A percentile compares a stretch with the other conserved stretches of the same genome.
Evolutionary conservation across 768 basidiomycete species (phyloP).

Genomic region (Xanthoconium stramineum): DNA sequence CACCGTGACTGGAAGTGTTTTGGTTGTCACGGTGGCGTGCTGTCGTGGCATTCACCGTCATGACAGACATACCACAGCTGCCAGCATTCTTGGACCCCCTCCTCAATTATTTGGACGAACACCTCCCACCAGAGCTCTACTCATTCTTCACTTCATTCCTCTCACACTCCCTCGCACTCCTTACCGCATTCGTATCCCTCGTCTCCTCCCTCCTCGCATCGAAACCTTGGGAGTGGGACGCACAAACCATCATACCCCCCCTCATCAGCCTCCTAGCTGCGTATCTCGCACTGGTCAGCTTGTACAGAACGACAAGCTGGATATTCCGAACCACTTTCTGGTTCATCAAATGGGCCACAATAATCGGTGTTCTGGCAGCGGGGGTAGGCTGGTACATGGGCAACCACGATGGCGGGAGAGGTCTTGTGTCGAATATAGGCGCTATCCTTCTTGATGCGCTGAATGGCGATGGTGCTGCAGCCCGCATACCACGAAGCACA

Average conservation of each 20-base stretch:
- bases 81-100: constrained; percentile 53
- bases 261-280: constrained; percentile 68
- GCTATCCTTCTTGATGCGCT: constrained; percentile 41
- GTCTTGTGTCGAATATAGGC: constrained; percentile 39
- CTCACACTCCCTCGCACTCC: constrained; percentile 50
- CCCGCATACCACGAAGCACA: constrained; percentile 17
- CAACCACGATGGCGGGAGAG: constrained; percentile 31
- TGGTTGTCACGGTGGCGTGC: constrained; percentile 14
- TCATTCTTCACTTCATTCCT: constrained; percentile 47
- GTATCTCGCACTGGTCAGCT: constrained; percentile 71
- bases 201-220: constrained; percentile 45
- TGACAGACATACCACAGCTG: constrained; percentile 33
- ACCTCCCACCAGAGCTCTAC: constrained; percentile 56
- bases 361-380: constrained; percentile 54
- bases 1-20: constrained; percentile 16
- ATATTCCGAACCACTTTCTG: constrained; percentile 62
- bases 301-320: constrained; percentile 79
- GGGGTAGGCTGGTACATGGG: constrained; percentile 54
- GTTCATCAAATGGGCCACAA: constrained; percentile 74
- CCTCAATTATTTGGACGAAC: constrained; percentile 51
- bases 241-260: constrained; percentile 67
- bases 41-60: constrained; percentile 24
- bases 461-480: constrained; percentile 35
- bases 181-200: constrained; percentile 48
- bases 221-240: constrained; percentile 60